A percentile compares a stretch with the other conserved stretches of the same genome.
phyloP scores from a whole-genome alignment of 2,329 filamentous ascomycete genomes.

The Botryotinia globosa region DNA sequence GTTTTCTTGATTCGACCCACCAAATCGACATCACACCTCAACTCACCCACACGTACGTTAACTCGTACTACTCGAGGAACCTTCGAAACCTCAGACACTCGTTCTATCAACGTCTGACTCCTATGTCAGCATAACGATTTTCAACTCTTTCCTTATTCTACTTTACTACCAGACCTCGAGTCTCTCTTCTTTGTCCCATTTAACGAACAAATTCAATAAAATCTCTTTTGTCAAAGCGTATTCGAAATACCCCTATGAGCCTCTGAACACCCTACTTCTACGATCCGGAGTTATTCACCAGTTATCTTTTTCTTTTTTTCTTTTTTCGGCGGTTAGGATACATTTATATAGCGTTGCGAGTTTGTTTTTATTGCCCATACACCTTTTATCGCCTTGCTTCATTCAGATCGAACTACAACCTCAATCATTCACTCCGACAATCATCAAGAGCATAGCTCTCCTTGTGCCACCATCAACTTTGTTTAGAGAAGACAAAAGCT shows the following conservation, averaged over 20 bases:
- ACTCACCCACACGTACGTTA: constrained; percentile 3
- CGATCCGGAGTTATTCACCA: constrained; percentile 39
- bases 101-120: constrained; percentile 32
- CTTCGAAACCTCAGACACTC: constrained; percentile 34
- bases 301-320: constrained; percentile 32
- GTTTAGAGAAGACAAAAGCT: constrained; percentile 41
- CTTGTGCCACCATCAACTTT: constrained; percentile 35
- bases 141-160: constrained; percentile 37
- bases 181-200: constrained; percentile 33
- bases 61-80: constrained; percentile 24
- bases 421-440: constrained; percentile 27
- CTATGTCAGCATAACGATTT: constrained; percentile 41
- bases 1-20: constrained; percentile 28
- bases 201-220: constrained; percentile 44
- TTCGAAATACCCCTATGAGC: constrained; percentile 45
- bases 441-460: constrained; percentile 34
- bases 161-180: constrained; percentile 37
- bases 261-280: constrained; percentile 40
- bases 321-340: constrained; percentile 36
- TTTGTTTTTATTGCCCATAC: constrained; percentile 35
- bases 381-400: constrained; percentile 23
- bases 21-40: constrained; percentile 26
- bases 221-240: constrained; percentile 49
- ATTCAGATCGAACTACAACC: constrained; percentile 25
- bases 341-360: constrained; percentile 41